These are phyloP conservation scores for Penstemon davidsonii DNA, from an alignment of 257 asterid species.

Conservation along the genomic window DNA sequence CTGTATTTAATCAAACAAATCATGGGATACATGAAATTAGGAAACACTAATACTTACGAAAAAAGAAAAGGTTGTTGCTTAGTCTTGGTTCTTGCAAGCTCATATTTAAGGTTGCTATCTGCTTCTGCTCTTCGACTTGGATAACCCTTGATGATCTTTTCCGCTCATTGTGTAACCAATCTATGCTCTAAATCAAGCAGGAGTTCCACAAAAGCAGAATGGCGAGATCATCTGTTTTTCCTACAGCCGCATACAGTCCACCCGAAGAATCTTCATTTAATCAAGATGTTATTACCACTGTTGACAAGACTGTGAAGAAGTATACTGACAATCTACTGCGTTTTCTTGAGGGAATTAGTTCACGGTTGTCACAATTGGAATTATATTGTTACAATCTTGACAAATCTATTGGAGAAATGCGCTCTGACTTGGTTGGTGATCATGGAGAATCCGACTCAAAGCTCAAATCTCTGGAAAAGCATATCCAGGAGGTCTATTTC, in stretches of 20 bases:
- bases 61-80: background rate
- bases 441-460: slow-evolving; percentile 72
- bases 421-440: slow-evolving; percentile 71
- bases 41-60: background rate
- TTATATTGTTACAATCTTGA: slow-evolving; percentile 87
- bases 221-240: slow-evolving; percentile 68
- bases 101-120: background rate
- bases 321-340: slow-evolving; percentile 86
- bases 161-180: background rate
- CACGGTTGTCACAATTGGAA: slow-evolving; percentile 90
- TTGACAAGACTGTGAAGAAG: slow-evolving; percentile 82
- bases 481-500: slow-evolving; percentile 76
- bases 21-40: background rate
- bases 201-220: slow-evolving; percentile 76
- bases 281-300: slow-evolving; percentile 63
- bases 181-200: slow-evolving; percentile 42
- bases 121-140: background rate
- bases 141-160: background rate
- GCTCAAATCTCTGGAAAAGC: slow-evolving; percentile 84
- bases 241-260: slow-evolving; percentile 58
- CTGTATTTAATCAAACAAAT: background rate
- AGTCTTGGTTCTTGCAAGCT: background rate
- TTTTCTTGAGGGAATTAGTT: slow-evolving; percentile 92
- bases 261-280: slow-evolving; percentile 77
- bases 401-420: slow-evolving; percentile 91